Conservation (phyloP, 2,329 filamentous ascomycete species). For the Sordariomycetes sp. region DNA sequence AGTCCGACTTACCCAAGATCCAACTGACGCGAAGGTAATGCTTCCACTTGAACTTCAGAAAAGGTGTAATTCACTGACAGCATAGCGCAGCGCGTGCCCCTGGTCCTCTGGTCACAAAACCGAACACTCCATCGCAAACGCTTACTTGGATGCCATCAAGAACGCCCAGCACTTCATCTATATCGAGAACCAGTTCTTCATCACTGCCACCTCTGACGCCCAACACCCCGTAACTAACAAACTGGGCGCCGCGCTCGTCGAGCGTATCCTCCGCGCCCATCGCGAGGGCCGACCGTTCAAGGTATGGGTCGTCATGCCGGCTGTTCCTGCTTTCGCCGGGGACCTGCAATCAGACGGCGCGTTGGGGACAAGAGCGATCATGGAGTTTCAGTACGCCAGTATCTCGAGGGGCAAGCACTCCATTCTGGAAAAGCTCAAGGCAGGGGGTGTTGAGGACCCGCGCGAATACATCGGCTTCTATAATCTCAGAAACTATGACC, state of each 20-base stretch:
- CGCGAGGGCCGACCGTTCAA: conserved; percentile 58
- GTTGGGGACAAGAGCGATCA: conserved; percentile 72
- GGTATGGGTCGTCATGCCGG: conserved; percentile 69
- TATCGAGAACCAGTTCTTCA: conserved; percentile 85
- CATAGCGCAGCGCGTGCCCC: conserved; percentile 27
- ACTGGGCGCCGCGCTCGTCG: conserved; percentile 70
- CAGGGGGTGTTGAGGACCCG: conserved; percentile 61
- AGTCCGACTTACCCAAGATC: conserved; percentile 26
- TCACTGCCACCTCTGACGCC: conserved; percentile 64
- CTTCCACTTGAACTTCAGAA: neutral
- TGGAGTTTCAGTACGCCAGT: conserved; percentile 78
- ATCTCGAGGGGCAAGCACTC: conserved; percentile 70
- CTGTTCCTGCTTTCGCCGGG: conserved; percentile 75
- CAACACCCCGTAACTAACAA: conserved; percentile 69
- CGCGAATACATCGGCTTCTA: conserved; percentile 73
- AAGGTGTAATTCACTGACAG: neutral
- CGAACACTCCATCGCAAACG: conserved; percentile 77
- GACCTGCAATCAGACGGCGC: conserved; percentile 65
- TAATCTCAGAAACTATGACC: conserved; percentile 76
- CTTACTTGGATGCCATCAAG: conserved; percentile 65
- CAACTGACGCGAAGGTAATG: conserved; percentile 41
- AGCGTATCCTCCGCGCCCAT: conserved; percentile 65
- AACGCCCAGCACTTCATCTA: conserved; percentile 67
- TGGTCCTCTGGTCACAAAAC: conserved; percentile 44
- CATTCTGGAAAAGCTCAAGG: conserved; percentile 63